These are phyloP conservation scores for Pythium monospermum DNA, from an alignment of 352 stramenopile genomes.

Conservation along the genomic window DNA sequence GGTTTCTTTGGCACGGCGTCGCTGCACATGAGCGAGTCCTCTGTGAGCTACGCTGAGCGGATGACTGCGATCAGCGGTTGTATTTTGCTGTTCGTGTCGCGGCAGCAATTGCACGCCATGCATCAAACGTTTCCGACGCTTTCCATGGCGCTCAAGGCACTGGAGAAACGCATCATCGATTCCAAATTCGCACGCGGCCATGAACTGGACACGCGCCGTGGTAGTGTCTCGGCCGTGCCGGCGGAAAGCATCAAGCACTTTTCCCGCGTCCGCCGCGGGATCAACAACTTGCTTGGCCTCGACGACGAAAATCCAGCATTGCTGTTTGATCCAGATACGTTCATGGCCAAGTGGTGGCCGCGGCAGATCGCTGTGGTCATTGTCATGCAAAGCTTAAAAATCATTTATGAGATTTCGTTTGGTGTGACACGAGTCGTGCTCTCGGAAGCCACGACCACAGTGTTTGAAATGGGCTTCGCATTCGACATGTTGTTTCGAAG, in stretches of 20 bases:
- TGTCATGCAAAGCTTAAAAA: slow-evolving; percentile 29
- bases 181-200: slow-evolving; percentile 40
- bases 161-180: slow-evolving; percentile 45
- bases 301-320: slow-evolving; percentile 24
- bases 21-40: slow-evolving; percentile 43
- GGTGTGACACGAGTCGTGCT: slow-evolving; percentile 15
- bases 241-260: slow-evolving; percentile 7
- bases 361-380: slow-evolving; percentile 25
- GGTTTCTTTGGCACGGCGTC: slow-evolving; percentile 50
- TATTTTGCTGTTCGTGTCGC: slow-evolving; percentile 48
- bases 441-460: slow-evolving; percentile 23
- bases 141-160: slow-evolving; percentile 53
- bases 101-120: slow-evolving; percentile 47
- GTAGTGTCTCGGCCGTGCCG: neutral
- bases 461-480: slow-evolving; percentile 40
- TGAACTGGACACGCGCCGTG: slow-evolving; percentile 7
- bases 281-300: slow-evolving; percentile 15
- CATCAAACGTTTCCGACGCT: slow-evolving; percentile 56
- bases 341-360: slow-evolving; percentile 26
- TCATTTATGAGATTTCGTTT: slow-evolving; percentile 33
- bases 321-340: slow-evolving; percentile 38
- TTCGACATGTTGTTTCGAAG: slow-evolving; percentile 45
- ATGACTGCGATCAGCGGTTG: slow-evolving; percentile 55
- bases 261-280: neutral
- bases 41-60: slow-evolving; percentile 49